Percentiles rank a stretch among this genome's conserved stretches.
Evolutionary conservation across 495 filamentous ascomycete species (phyloP).

Genomic region (Penicillium silybi): DNA sequence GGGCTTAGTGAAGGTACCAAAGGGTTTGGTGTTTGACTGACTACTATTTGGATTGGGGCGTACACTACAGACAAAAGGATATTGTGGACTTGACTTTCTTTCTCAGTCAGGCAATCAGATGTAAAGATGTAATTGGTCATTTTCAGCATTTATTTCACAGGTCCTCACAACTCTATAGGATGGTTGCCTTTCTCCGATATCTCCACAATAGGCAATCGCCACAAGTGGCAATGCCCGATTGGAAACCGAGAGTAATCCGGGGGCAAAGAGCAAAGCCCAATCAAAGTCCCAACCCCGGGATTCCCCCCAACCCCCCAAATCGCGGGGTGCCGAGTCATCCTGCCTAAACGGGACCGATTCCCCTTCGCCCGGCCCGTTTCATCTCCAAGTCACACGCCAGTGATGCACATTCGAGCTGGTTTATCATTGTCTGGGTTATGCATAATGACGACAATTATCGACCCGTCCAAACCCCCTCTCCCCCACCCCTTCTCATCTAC

Average conservation of each 20-base stretch:
- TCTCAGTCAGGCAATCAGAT: too few relatives aligned
- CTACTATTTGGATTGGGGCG: too few relatives aligned
- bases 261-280: not conserved
- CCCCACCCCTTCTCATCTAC: not conserved
- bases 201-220: not conserved
- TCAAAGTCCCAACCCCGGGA: not conserved
- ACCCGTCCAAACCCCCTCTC: not conserved
- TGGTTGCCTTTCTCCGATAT: not conserved
- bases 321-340: slow-evolving; percentile 12
- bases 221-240: not conserved
- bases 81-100: too few relatives aligned
- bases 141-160: too few relatives aligned
- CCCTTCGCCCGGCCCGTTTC: slow-evolving; percentile 6
- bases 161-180: too few relatives aligned
- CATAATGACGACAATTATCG: not conserved
- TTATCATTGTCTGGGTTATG: not conserved
- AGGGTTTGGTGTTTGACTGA: too few relatives aligned
- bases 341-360: slow-evolving; percentile 4
- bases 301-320: not conserved
- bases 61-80: too few relatives aligned
- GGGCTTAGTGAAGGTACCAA: too few relatives aligned
- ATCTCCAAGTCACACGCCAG: not conserved
- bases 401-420: not conserved
- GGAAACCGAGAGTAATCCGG: not conserved
- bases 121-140: too few relatives aligned